A percentile compares a stretch with the other conserved stretches of the same genome.
phyloP scores from a whole-genome alignment of 202 grass and related monocot species.

The Cymbopogon flexuosus region DNA sequence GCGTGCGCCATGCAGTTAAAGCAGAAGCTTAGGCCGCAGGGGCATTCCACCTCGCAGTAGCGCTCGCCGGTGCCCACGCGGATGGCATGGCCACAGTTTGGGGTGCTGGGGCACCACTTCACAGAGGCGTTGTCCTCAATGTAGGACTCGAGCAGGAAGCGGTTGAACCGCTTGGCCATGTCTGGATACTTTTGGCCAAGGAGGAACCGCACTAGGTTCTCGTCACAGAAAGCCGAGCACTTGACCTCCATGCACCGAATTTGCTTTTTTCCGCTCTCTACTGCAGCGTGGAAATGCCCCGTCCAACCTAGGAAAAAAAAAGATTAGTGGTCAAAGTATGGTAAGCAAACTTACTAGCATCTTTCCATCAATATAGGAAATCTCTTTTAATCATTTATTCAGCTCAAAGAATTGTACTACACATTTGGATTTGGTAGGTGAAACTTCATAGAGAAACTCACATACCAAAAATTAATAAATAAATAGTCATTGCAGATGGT shows the following conservation, averaged over 20 bases:
- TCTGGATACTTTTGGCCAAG: constrained; percentile 40
- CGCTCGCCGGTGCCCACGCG: constrained; percentile 33
- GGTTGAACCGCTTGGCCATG: constrained; percentile 49
- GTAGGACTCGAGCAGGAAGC: constrained; percentile 63
- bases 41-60: constrained; percentile 58
- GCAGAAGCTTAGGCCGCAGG: constrained; percentile 67
- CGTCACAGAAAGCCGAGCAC: constrained; percentile 57
- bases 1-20: constrained; percentile 53
- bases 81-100: constrained; percentile 69
- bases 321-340: background rate
- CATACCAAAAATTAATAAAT: background rate
- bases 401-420: background rate
- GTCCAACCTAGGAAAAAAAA: constrained; percentile 60
- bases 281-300: constrained; percentile 46
- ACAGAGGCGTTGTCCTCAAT: constrained; percentile 63
- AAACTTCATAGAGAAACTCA: background rate
- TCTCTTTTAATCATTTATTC: background rate
- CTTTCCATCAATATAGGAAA: background rate
- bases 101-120: constrained; percentile 76
- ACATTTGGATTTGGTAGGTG: background rate
- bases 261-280: constrained; percentile 48
- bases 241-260: constrained; percentile 75
- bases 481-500: background rate
- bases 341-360: background rate
- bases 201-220: constrained; percentile 42